Conservation (phyloP, 1,284 basidiomycete genomes). For the Puccinia triticina region DNA sequence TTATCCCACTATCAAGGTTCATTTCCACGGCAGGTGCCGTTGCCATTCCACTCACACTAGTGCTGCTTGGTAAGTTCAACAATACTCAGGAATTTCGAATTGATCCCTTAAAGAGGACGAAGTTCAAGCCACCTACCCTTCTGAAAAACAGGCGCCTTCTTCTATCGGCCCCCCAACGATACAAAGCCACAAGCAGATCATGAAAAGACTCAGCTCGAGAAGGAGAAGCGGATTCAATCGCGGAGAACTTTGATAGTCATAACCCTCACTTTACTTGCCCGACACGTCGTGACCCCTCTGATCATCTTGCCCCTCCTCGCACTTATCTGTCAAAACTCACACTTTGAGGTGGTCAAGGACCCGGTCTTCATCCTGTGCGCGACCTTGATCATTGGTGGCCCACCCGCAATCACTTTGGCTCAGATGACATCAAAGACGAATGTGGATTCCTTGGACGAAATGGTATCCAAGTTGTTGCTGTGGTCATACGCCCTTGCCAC, state of each 20-base stretch:
- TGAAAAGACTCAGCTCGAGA: background rate
- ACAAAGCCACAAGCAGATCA: background rate
- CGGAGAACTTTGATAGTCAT: slow-evolving; percentile 15
- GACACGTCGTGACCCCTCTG: slow-evolving; percentile 37
- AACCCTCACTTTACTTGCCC: slow-evolving; percentile 40
- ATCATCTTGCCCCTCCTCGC: slow-evolving; percentile 36
- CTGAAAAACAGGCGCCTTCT: slow-evolving; percentile 41
- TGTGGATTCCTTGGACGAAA: slow-evolving; percentile 31
- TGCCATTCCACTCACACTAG: slow-evolving; percentile 62
- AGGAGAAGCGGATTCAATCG: slow-evolving; percentile 54
- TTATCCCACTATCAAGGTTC: slow-evolving; percentile 56
- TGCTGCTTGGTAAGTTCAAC: slow-evolving; percentile 60
- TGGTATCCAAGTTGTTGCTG: slow-evolving; percentile 30
- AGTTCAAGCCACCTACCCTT: background rate
- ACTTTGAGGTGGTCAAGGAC: background rate
- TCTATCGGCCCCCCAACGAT: slow-evolving; percentile 6
- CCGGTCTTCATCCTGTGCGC: slow-evolving; percentile 30
- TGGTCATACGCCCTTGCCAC: slow-evolving; percentile 36
- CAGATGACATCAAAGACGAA: slow-evolving; percentile 53
- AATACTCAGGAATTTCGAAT: slow-evolving; percentile 52
- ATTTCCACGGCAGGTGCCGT: slow-evolving; percentile 61
- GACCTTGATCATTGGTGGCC: slow-evolving; percentile 45
- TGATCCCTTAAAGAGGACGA: background rate
- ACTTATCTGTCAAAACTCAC: background rate
- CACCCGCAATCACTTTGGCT: slow-evolving; percentile 57